Percentiles rank a stretch among this genome's conserved stretches.
phyloP scores from a whole-genome alignment of 805 yeast genomes.

The Ogataea pignaliae region DNA sequence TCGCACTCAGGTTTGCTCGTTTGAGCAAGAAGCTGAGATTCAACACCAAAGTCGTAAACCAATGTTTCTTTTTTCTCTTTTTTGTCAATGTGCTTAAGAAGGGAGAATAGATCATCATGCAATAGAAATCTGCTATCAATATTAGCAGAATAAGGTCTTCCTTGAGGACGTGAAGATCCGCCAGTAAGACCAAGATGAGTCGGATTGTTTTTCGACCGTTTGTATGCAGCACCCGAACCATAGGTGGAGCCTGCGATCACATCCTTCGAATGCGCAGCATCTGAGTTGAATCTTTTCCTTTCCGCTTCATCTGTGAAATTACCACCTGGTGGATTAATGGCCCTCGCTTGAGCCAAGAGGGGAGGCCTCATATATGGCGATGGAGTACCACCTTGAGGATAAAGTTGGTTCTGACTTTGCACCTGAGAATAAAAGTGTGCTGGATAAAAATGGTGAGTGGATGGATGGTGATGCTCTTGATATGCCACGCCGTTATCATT shows the following conservation, averaged over 20 bases:
- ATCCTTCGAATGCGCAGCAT: slow-evolving; percentile 8
- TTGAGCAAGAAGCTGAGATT: not conserved
- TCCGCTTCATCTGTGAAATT: not conserved
- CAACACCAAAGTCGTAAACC: slow-evolving; percentile 14
- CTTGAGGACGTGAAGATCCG: slow-evolving; percentile 23
- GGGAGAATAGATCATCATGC: slow-evolving; percentile 22
- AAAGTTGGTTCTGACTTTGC: too few species aligned
- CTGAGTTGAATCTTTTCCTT: slow-evolving; percentile 7
- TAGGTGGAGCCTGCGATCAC: slow-evolving; percentile 25
- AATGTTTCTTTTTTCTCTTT: slow-evolving; percentile 15
- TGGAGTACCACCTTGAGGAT: too few species aligned
- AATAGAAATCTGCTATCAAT: slow-evolving; percentile 26
- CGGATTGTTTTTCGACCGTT: slow-evolving; percentile 14
- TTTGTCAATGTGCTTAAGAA: slow-evolving; percentile 24
- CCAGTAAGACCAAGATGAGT: not conserved
- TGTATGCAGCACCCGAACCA: slow-evolving; percentile 23
- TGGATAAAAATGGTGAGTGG: too few species aligned
- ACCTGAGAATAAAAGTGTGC: too few species aligned
- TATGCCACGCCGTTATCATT: too few species aligned
- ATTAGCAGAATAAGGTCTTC: slow-evolving; percentile 32
- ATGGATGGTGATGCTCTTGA: too few species aligned
- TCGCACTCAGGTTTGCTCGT: not conserved
- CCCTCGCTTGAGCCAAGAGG: not conserved
- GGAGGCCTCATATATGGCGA: too few species aligned
- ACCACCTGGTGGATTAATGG: not conserved